phyloP scores from a whole-genome alignment of 2,329 filamentous ascomycete genomes.

The Ceratocystis papillata region DNA sequence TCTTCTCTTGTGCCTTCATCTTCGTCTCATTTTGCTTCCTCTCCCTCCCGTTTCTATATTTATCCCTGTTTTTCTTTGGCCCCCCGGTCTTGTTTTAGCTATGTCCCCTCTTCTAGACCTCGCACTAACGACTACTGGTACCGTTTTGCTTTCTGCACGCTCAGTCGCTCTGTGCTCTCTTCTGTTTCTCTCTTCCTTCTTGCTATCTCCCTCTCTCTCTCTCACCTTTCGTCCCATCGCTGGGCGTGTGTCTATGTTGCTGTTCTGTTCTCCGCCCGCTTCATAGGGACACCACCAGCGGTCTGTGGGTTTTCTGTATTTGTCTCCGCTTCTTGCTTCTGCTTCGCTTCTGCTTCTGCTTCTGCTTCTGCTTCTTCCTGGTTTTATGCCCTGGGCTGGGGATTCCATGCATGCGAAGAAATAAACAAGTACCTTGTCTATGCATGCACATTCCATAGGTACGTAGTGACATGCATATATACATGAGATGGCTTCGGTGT shows the following conservation, averaged over 20 bases:
- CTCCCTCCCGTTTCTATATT: not conserved
- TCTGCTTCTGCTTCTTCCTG: not conserved
- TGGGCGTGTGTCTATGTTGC: not conserved
- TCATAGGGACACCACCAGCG: not conserved
- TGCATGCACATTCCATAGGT: not conserved
- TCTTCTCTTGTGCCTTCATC: not conserved
- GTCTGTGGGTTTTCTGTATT: constrained; percentile 3
- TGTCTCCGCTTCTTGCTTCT: not conserved
- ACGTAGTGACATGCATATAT: not conserved
- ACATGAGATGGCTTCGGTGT: constrained; percentile 3
- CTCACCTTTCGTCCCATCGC: not conserved
- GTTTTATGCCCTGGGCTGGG: not conserved
- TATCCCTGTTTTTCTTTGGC: not conserved
- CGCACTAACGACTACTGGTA: not conserved
- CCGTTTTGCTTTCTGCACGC: constrained; percentile 16
- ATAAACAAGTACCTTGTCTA: not conserved
- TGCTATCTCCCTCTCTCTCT: not conserved
- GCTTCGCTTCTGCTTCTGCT: not conserved
- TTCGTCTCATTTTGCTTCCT: not conserved
- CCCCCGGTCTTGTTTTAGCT: constrained; percentile 11
- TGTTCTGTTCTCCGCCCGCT: not conserved
- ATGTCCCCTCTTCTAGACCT: constrained; percentile 10
- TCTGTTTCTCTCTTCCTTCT: not conserved
- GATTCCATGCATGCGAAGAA: constrained; percentile 15
- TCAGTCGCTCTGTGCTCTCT: constrained; percentile 9